Conservation (phyloP, 2,329 filamentous ascomycete genomes). For the Fusarium sp. region DNA sequence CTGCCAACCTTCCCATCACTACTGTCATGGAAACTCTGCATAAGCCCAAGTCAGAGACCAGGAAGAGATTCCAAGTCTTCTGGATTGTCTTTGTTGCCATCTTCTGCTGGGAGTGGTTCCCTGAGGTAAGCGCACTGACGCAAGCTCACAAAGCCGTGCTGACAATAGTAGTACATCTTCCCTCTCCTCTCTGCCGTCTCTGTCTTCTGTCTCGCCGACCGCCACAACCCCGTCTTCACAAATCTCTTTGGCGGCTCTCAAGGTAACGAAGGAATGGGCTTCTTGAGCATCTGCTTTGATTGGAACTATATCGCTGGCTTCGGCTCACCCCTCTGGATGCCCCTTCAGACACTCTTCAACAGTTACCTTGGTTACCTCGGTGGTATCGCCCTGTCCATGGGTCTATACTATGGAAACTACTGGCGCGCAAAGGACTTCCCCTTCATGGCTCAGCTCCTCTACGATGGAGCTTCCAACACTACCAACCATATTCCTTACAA, state of each 20-base stretch:
- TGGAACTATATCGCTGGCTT: constrained; percentile 38
- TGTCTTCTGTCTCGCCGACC: constrained; percentile 21
- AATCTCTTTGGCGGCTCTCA: constrained; percentile 27
- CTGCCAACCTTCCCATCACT: constrained; percentile 44
- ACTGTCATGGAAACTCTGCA: constrained; percentile 45
- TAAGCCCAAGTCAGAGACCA: constrained; percentile 45
- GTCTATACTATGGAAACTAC: constrained; percentile 28
- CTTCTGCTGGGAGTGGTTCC: constrained; percentile 55
- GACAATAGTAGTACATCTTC: constrained; percentile 44
- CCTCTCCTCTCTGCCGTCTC: constrained; percentile 54
- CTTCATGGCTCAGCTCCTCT: constrained; percentile 28
- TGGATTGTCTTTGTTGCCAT: constrained; percentile 51
- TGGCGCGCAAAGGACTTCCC: constrained; percentile 30
- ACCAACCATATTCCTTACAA: constrained; percentile 8
- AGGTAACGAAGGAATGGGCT: constrained; percentile 30
- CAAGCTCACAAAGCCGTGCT: neutral
- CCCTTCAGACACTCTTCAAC: constrained; percentile 51
- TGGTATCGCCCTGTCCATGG: constrained; percentile 50
- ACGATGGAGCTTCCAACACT: neutral
- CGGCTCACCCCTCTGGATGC: constrained; percentile 49
- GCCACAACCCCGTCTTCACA: constrained; percentile 20
- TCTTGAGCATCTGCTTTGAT: constrained; percentile 19
- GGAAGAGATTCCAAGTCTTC: constrained; percentile 53
- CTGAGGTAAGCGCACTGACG: neutral
- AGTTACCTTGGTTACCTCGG: constrained; percentile 49